phyloP scores from a whole-genome alignment of 768 basidiomycete genomes.

The Floccularia luteovirens region DNA sequence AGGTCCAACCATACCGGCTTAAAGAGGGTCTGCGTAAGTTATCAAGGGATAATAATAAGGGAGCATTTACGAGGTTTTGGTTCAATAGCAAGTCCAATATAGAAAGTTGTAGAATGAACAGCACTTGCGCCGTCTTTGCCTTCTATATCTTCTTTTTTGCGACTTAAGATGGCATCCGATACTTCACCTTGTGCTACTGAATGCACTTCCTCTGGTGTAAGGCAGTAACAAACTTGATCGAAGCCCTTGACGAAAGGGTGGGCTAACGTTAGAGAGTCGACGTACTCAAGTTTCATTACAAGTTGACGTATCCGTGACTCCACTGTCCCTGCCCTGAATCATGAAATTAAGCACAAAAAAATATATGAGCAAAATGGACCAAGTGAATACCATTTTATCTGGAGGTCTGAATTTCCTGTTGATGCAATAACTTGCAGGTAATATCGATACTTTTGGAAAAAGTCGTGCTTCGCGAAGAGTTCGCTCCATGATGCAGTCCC shows the following conservation, averaged over 20 bases:
- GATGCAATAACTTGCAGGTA: slow-evolving; percentile 95
- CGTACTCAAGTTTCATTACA: slow-evolving; percentile 96
- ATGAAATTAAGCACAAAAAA: slow-evolving; percentile 2
- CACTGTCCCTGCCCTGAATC: slow-evolving; percentile 79
- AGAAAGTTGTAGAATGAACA: slow-evolving; percentile 97
- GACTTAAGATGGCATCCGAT: slow-evolving; percentile 59
- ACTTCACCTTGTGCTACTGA: slow-evolving; percentile 85
- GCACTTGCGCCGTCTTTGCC: slow-evolving; percentile 67
- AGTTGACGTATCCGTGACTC: slow-evolving; percentile 94
- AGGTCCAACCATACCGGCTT: slow-evolving; percentile 73
- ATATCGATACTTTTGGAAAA: slow-evolving; percentile 94
- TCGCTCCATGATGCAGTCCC: slow-evolving; percentile 85
- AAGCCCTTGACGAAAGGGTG: slow-evolving; percentile 96
- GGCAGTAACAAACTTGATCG: slow-evolving; percentile 78
- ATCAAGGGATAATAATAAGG: background rate
- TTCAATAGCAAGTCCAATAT: slow-evolving; percentile 90
- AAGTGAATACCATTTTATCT: slow-evolving; percentile 80
- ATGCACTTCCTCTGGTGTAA: slow-evolving; percentile 81
- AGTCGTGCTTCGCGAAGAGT: slow-evolving; percentile 92
- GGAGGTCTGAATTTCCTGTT: slow-evolving; percentile 73
- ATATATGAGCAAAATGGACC: background rate
- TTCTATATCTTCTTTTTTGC: slow-evolving; percentile 74
- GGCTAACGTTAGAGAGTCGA: slow-evolving; percentile 84
- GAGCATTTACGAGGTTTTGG: slow-evolving; percentile 67
- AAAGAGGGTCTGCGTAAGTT: slow-evolving; percentile 5